A percentile compares a stretch with the other conserved stretches of the same genome.
Conservation (phyloP, 768 basidiomycete genomes). For the Tremella yokohamensis region DNA sequence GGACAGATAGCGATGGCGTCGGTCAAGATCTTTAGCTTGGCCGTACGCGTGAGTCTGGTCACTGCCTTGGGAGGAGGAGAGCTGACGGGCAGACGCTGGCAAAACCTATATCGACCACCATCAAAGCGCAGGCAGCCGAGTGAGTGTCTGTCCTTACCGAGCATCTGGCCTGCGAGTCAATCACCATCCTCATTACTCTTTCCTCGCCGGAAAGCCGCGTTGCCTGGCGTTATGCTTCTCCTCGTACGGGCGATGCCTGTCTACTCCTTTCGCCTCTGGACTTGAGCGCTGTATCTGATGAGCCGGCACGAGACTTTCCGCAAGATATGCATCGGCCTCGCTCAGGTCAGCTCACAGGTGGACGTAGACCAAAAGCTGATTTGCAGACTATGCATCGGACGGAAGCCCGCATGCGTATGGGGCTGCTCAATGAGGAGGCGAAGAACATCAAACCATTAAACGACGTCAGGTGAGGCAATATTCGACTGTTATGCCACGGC, state of each 20-base stretch:
- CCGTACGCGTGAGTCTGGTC: conserved; percentile 39
- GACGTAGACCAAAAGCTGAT: conserved; percentile 8
- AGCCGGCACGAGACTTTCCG: conserved; percentile 47
- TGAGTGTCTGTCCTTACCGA: conserved; percentile 17
- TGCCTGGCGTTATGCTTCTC: neutral
- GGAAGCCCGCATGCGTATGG: conserved; percentile 47
- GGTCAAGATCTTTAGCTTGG: conserved; percentile 49
- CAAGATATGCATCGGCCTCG: conserved; percentile 48
- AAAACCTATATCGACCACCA: conserved; percentile 49
- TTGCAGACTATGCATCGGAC: conserved; percentile 45
- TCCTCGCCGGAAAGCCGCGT: neutral
- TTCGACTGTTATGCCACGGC: no score
- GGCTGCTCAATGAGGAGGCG: conserved; percentile 43
- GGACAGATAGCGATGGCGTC: conserved; percentile 42
- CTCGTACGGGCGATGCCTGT: neutral
- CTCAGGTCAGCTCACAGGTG: conserved; percentile 35
- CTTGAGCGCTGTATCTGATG: neutral
- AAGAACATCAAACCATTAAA: conserved; percentile 49
- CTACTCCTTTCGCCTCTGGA: no score
- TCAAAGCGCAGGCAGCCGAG: conserved; percentile 49
- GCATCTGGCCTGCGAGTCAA: no score
- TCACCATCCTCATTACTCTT: no score
- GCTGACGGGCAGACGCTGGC: conserved; percentile 38
- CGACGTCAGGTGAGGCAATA: conserved; percentile 42
- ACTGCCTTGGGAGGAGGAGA: neutral